These are phyloP conservation scores for Lachnellula willkommii DNA, from an alignment of 2,329 filamentous ascomycete genomes.

Conservation along the genomic window DNA sequence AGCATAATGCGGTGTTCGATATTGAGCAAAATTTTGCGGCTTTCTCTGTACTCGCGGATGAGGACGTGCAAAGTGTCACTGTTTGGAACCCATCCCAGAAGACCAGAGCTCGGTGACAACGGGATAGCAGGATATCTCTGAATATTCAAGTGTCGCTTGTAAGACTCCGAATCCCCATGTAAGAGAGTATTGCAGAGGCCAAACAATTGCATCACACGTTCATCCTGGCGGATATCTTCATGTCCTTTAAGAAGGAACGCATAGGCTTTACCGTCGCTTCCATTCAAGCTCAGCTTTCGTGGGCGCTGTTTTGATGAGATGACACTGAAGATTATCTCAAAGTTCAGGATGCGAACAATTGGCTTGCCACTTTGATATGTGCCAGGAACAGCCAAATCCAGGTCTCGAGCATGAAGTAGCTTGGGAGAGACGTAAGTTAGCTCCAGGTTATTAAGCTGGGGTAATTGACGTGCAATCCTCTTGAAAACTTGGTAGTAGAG, in stretches of 20 bases:
- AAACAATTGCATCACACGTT: constrained; percentile 99
- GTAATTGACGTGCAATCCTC: constrained; percentile 86
- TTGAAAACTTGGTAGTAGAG: constrained; percentile 98
- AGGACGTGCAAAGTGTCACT: constrained; percentile 95
- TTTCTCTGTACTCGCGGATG: constrained; percentile 96
- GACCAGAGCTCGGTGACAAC: constrained; percentile 89
- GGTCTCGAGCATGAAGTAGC: constrained; percentile 74
- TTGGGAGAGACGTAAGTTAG: constrained; percentile 96
- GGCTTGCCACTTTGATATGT: constrained; percentile 77
- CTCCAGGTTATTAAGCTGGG: constrained; percentile 87
- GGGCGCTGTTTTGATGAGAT: constrained; percentile 97
- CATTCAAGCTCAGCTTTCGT: constrained; percentile 78
- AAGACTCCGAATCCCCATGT: constrained; percentile 87
- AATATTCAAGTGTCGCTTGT: constrained; percentile 95
- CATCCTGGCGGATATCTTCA: constrained; percentile 97
- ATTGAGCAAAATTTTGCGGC: constrained; percentile 92
- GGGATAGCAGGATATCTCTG: constrained; percentile 96
- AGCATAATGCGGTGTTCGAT: constrained; percentile 99
- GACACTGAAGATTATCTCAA: constrained; percentile 83
- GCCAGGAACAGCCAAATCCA: constrained; percentile 92
- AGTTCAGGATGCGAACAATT: constrained; percentile 79
- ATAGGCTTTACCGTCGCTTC: constrained; percentile 83
- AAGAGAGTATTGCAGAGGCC: constrained; percentile 95
- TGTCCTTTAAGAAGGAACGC: constrained; percentile 96
- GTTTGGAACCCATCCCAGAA: constrained; percentile 95